phyloP scores from a whole-genome alignment of 2,329 filamentous ascomycete genomes.

The Pseudopithomyces chartarum region DNA sequence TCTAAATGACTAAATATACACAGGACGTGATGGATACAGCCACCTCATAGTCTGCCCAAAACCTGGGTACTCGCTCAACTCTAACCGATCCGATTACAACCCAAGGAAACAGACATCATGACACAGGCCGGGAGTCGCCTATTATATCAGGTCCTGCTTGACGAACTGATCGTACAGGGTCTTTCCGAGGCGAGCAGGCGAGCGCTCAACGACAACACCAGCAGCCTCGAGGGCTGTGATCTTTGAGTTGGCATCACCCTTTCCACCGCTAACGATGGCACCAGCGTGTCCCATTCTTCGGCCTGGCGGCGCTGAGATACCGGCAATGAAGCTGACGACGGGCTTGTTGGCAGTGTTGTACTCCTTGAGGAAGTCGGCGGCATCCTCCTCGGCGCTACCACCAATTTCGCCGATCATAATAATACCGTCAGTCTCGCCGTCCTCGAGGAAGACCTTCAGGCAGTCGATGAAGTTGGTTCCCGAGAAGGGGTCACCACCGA shows the following conservation, averaged over 20 bases:
- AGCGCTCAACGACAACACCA: constrained; percentile 91
- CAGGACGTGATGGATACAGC: constrained; percentile 25
- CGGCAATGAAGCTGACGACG: constrained; percentile 96
- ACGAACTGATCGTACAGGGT: constrained; percentile 94
- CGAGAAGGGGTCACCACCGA: constrained; percentile 97
- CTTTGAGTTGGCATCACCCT: constrained; percentile 98
- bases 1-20: constrained; percentile 46
- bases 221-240: constrained; percentile 91
- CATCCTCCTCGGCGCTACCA: constrained; percentile 96
- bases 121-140: neutral
- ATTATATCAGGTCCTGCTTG: constrained; percentile 89
- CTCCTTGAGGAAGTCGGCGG: constrained; percentile 90
- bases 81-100: constrained; percentile 24
- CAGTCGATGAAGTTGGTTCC: constrained; percentile 99
- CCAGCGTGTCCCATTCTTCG: constrained; percentile 98
- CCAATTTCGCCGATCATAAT: constrained; percentile 99
- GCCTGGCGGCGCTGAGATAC: constrained; percentile 95
- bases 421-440: constrained; percentile 96
- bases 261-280: constrained; percentile 95
- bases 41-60: constrained; percentile 23
- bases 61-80: constrained; percentile 26
- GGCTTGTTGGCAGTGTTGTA: constrained; percentile 95
- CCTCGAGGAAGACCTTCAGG: constrained; percentile 93
- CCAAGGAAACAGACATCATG: constrained; percentile 20
- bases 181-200: constrained; percentile 83